Base-by-base conservation (phyloP, 225 moss, liverwort and hornwort genomes). In the Polytrichum commune region DNA sequence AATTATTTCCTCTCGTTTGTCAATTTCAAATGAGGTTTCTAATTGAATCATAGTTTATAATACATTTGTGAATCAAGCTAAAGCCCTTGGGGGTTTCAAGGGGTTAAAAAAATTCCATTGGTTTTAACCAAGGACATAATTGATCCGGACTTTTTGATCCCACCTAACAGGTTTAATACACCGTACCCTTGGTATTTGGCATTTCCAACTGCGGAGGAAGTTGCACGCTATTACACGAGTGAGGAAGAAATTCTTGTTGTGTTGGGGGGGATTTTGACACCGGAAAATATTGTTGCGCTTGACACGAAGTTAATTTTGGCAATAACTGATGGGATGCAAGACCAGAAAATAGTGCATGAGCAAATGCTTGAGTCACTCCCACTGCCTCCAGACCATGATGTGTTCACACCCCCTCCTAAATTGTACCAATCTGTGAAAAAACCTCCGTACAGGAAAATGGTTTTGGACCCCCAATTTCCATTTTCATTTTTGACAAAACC, bases 181-280 rank as follows among this genome's bases (percentile, higher is more conserved):
- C 85, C 85, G 53, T 95, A 93, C 72, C 92, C 95, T 24, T 95
- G 90, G 84, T 78, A 74, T 64, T 79, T 83, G 53, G 74, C 89
- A 67, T 93, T 83, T 78, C 91, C 95, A 53, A 83, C 78, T 19
- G 29, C 80, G 8, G 76, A 93, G 64, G 95, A 90, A 67, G 69
- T 93, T 22, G 78, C 88, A 3, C 78, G 56, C 54, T 93, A 87
- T 55, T 88, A 91, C 8, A 72, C 33, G 1, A 73, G 33, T 0
- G 86, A 95, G 65, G 54, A 55, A 27, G 89, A 91, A 54, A 70
- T 88, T 58, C 67, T 85, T 19, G 70, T 73, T 16, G 84, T 85
- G 20, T 29, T 93, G 0, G 92, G 91, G 23, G 77, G 67, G 0
- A 38, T 60, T 2, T 68, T 69, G 23, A 66, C 53, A 29, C 19